phyloP scores from a whole-genome alignment of 495 filamentous ascomycete species.

The Tetracladium setigerum region DNA sequence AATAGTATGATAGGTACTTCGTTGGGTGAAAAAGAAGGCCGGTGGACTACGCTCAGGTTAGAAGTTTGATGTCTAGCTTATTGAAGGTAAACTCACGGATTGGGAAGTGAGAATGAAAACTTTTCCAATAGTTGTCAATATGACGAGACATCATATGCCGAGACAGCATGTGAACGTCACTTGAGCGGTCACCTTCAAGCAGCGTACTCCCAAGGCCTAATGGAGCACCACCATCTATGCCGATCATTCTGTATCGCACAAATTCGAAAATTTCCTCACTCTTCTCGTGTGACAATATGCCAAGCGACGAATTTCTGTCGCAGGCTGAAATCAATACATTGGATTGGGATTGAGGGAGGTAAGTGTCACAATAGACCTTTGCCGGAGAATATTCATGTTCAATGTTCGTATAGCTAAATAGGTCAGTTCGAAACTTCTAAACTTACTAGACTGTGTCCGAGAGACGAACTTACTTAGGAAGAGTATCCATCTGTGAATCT shows the following conservation, averaged over 20 bases:
- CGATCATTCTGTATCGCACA: constrained; percentile 72
- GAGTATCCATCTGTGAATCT: constrained; percentile 21
- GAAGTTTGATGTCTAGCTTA: neutral
- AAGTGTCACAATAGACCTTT: constrained; percentile 37
- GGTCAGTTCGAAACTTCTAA: constrained; percentile 8
- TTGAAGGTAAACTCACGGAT: constrained; percentile 38
- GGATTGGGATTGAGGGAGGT: constrained; percentile 52
- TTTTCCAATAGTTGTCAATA: constrained; percentile 86
- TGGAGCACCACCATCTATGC: constrained; percentile 68
- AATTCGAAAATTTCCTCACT: constrained; percentile 73
- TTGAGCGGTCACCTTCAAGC: constrained; percentile 67
- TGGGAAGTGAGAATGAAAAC: constrained; percentile 91
- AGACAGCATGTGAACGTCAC: constrained; percentile 70
- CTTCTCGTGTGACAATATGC: constrained; percentile 80
- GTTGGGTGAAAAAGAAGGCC: constrained; percentile 86
- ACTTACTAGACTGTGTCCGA: constrained; percentile 33
- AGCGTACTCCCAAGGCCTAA: constrained; percentile 69
- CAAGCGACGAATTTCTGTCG: constrained; percentile 70
- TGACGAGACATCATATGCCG: constrained; percentile 92
- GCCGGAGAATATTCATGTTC: constrained; percentile 43
- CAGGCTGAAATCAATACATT: constrained; percentile 89
- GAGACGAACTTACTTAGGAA: constrained; percentile 34
- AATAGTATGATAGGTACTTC: constrained; percentile 76
- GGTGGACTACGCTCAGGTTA: constrained; percentile 50
- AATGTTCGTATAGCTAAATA: constrained; percentile 40